phyloP scores from a whole-genome alignment of 208 protist genomes.

The Leishmania lainsoni region DNA sequence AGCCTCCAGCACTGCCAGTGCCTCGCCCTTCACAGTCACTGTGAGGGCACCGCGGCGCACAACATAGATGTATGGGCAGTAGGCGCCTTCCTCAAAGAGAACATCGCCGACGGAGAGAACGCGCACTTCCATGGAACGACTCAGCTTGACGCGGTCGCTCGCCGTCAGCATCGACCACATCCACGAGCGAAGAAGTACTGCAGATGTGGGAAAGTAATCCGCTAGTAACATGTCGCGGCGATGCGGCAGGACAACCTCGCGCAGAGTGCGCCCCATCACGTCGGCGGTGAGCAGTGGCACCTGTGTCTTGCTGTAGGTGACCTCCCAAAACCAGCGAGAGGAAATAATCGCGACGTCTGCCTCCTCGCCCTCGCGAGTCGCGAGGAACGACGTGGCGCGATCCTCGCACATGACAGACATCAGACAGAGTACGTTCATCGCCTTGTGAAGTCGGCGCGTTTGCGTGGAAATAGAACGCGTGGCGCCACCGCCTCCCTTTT shows the following conservation, averaged over 20 bases:
- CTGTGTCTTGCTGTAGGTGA: slow-evolving; percentile 53
- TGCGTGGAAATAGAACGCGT: slow-evolving; percentile 45
- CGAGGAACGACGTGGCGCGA: slow-evolving; percentile 46
- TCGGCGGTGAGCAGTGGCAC: slow-evolving; percentile 33
- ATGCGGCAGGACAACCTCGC: slow-evolving; percentile 53
- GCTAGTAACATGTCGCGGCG: slow-evolving; percentile 61
- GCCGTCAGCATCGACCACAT: slow-evolving; percentile 76
- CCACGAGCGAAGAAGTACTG: slow-evolving; percentile 84
- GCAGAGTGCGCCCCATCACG: slow-evolving; percentile 57
- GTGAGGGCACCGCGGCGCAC: slow-evolving; percentile 76
- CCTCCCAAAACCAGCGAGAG: slow-evolving; percentile 83
- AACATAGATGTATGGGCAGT: slow-evolving; percentile 79
- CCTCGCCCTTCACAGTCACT: slow-evolving; percentile 68
- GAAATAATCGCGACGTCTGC: slow-evolving; percentile 81
- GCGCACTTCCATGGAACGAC: slow-evolving; percentile 65
- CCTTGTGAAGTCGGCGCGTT: slow-evolving; percentile 37
- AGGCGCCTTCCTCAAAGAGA: slow-evolving; percentile 66
- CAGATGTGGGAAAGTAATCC: slow-evolving; percentile 73
- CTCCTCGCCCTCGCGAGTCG: slow-evolving; percentile 42
- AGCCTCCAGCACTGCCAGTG: slow-evolving; percentile 59
- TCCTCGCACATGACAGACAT: slow-evolving; percentile 84
- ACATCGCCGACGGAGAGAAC: slow-evolving; percentile 78
- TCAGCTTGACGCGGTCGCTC: slow-evolving; percentile 80
- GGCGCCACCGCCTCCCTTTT: neutral
- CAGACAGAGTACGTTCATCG: slow-evolving; percentile 66